phyloP scores from a whole-genome alignment of 805 yeast genomes.

The Metschnikowia sp. region DNA sequence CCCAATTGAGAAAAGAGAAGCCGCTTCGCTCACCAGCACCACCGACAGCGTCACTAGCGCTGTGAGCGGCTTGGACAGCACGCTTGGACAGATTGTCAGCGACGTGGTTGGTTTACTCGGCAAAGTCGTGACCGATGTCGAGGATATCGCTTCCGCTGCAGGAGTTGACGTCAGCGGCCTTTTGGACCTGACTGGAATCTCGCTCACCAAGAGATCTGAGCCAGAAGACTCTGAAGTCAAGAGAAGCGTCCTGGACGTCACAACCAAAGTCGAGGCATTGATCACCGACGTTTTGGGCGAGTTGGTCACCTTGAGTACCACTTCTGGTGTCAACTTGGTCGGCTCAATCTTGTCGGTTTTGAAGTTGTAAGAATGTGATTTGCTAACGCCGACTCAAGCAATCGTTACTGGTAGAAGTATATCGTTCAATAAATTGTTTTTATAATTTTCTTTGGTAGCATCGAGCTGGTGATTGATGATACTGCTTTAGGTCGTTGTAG shows the following conservation, averaged over 20 bases:
- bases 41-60: neutral
- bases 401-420: too few species aligned
- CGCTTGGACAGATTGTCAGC: neutral
- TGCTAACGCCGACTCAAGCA: too few species aligned
- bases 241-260: neutral
- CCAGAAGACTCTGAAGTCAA: neutral
- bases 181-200: neutral
- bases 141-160: constrained; percentile 10
- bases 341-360: constrained; percentile 2
- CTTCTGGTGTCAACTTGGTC: constrained; percentile 5
- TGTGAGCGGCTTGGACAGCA: neutral
- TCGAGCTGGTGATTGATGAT: too few species aligned
- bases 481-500: too few species aligned
- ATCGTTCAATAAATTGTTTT: too few species aligned
- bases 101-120: constrained; percentile 4
- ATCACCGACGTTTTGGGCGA: constrained; percentile 6
- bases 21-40: too few species aligned
- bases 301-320: constrained; percentile 1
- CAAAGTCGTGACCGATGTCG: constrained; percentile 7
- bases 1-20: neutral
- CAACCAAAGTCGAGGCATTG: neutral
- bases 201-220: neutral
- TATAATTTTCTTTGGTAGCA: too few species aligned
- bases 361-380: neutral
- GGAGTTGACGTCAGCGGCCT: constrained; percentile 5